A percentile compares a stretch with the other conserved stretches of the same genome.
phyloP scores from a whole-genome alignment of 768 basidiomycete genomes.

The Dendrothele bispora region DNA sequence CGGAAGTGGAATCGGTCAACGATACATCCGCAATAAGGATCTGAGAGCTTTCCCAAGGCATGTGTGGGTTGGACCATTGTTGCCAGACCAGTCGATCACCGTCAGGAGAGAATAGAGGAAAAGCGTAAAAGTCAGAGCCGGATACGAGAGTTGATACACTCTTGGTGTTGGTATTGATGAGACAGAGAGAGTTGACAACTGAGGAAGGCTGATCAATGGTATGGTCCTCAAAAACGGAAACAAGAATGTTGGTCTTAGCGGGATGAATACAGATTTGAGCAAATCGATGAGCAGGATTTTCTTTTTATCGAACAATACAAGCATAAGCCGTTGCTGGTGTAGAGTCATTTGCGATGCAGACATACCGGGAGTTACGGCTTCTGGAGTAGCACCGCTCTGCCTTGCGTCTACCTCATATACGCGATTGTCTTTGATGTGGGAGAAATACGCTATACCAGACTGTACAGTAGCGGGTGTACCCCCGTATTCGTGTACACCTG shows the following conservation, averaged over 20 bases:
- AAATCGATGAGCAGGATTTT: slow-evolving; percentile 56
- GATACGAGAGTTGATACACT: slow-evolving; percentile 43
- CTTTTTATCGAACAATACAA: neutral
- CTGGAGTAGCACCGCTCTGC: slow-evolving; percentile 34
- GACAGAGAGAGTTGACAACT: slow-evolving; percentile 57
- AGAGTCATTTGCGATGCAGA: neutral
- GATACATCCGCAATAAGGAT: slow-evolving; percentile 42
- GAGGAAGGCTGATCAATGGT: slow-evolving; percentile 49
- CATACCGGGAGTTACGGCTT: slow-evolving; percentile 66
- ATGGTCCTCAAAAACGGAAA: slow-evolving; percentile 73
- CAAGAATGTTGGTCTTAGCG: slow-evolving; percentile 47
- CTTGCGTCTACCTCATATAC: slow-evolving; percentile 36
- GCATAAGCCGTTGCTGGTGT: neutral
- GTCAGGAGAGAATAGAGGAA: slow-evolving; percentile 51
- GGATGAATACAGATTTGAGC: slow-evolving; percentile 66
- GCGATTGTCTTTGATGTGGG: slow-evolving; percentile 46
- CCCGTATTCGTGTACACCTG: slow-evolving; percentile 68
- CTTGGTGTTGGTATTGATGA: slow-evolving; percentile 51
- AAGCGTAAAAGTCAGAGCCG: slow-evolving; percentile 73
- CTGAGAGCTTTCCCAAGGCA: slow-evolving; percentile 61
- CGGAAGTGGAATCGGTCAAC: slow-evolving; percentile 1
- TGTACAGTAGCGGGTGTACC: slow-evolving; percentile 54
- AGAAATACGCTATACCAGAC: slow-evolving; percentile 51
- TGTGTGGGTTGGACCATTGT: slow-evolving; percentile 62
- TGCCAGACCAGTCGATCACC: slow-evolving; percentile 53